These are phyloP conservation scores for Solanum medicagineum DNA, from an alignment of 257 asterid species.

Conservation along the genomic window DNA sequence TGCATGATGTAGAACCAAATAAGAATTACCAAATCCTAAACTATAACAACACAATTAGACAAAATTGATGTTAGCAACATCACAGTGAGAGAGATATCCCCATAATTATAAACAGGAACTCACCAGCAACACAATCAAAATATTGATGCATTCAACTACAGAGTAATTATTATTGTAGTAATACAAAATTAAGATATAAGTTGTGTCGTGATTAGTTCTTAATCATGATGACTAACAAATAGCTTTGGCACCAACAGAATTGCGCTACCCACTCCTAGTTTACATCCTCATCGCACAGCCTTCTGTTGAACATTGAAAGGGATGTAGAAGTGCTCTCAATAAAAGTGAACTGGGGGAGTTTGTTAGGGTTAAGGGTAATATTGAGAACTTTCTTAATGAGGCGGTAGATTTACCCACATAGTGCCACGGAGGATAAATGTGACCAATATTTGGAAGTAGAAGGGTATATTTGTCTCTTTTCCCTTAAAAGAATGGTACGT, in stretches of 20 bases:
- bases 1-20: too few species aligned
- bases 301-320: neutral
- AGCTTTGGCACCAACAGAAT: too few species aligned
- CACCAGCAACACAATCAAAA: neutral
- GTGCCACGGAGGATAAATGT: neutral
- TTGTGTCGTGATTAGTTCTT: too few species aligned
- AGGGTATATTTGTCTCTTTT: neutral
- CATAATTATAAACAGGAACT: neutral
- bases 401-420: neutral
- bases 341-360: neutral
- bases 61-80: neutral
- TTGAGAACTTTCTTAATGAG: neutral
- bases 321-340: neutral
- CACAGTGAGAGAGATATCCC: neutral
- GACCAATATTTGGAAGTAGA: neutral
- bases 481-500: neutral
- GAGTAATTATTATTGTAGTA: neutral
- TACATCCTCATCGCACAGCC: neutral
- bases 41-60: neutral
- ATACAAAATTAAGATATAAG: neutral
- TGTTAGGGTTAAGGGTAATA: neutral
- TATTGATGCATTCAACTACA: neutral
- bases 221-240: too few species aligned
- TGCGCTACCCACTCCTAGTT: neutral
- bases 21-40: too few species aligned